Base-by-base conservation (phyloP, 2,329 filamentous ascomycete species). In the Cordyceps tenuipes region DNA sequence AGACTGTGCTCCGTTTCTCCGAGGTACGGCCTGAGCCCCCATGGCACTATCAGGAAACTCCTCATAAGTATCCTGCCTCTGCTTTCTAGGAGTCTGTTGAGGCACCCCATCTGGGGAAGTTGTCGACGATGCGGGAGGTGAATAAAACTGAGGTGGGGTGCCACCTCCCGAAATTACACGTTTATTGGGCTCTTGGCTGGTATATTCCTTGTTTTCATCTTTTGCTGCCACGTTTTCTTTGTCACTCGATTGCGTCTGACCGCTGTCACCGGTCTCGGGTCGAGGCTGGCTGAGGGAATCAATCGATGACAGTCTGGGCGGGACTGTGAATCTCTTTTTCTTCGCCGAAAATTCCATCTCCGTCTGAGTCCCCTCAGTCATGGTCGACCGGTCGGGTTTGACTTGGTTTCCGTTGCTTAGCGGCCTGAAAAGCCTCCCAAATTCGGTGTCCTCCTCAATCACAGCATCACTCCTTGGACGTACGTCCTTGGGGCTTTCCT, bases 401-500 rank as follows among this genome's bases (percentile, higher is more conserved):
- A n/a, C 31, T 13, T 6, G 12, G 7, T 23, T 39, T 23, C 10
- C 5, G n/a, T 8, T 17, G 29, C 50, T 21, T 10, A 17, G 8
- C 4, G 29, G 49, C 21, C 12, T 31, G 17, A 29, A 23, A 15
- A 8, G 9, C 17, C 19, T 41, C 5, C 36, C 47, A 10, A 19
- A 9, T 10, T 23, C 47, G 3, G 13, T 5, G 31, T 48, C 49
- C 34, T 59, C 49, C 21, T 36, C 41, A 17, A 59, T 59, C 19
- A 44, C 41, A 13, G n/a, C 19, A 15, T 29, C 29, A 3, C 46
- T 53, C 29, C 43, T 39, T 7, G 12, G 12, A 3, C 31, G 49
- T 34, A 43, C 9, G 17, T 34, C 19, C 41, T 41, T 51, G 5
- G 59, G 52, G 9, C 64, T 69, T 48, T 73, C 72, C 55, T 74